Percentiles rank a stretch among this genome's conserved stretches.
Conservation (phyloP, 495 filamentous ascomycete species). For the Hypoxylon trugodes region DNA sequence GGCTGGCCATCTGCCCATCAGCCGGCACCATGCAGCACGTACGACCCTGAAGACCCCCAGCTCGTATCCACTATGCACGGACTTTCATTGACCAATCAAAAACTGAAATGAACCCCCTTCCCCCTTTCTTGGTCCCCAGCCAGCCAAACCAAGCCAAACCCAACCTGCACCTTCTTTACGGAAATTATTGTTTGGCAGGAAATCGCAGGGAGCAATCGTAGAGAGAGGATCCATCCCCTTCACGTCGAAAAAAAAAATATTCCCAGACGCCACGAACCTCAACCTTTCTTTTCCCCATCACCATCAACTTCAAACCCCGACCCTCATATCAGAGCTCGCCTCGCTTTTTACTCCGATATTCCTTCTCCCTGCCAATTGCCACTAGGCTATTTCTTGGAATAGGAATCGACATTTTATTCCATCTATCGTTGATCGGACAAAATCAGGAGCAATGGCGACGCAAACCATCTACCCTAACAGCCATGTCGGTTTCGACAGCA, state of each 20-base stretch:
- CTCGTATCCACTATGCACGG: constrained; percentile 45
- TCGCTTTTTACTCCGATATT: constrained; percentile 25
- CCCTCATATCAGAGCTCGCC: constrained; percentile 24
- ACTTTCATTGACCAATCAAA: constrained; percentile 51
- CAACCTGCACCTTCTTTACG: constrained; percentile 51
- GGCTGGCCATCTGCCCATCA: constrained; percentile 30
- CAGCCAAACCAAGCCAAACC: too few species aligned
- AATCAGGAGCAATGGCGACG: constrained; percentile 53
- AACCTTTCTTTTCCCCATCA: constrained; percentile 33
- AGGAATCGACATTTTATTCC: constrained; percentile 44
- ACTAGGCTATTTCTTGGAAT: constrained; percentile 56
- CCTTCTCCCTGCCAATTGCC: constrained; percentile 43
- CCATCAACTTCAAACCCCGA: constrained; percentile 34
- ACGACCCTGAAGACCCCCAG: constrained; percentile 21
- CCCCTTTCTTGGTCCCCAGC: constrained; percentile 51
- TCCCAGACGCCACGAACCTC: constrained; percentile 34
- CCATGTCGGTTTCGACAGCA: constrained; percentile 99
- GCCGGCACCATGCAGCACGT: constrained; percentile 40
- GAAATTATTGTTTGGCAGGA: constrained; percentile 61
- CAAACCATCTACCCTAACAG: constrained; percentile 82
- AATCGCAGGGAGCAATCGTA: constrained; percentile 48
- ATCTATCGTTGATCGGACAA: constrained; percentile 30
- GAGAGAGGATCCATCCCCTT: constrained; percentile 41
- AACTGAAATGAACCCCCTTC: constrained; percentile 43
- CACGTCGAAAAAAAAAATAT: constrained; percentile 43